These are phyloP conservation scores for Penicillium digitatum DNA, from an alignment of 2,329 filamentous ascomycete species.

Conservation along the genomic window DNA sequence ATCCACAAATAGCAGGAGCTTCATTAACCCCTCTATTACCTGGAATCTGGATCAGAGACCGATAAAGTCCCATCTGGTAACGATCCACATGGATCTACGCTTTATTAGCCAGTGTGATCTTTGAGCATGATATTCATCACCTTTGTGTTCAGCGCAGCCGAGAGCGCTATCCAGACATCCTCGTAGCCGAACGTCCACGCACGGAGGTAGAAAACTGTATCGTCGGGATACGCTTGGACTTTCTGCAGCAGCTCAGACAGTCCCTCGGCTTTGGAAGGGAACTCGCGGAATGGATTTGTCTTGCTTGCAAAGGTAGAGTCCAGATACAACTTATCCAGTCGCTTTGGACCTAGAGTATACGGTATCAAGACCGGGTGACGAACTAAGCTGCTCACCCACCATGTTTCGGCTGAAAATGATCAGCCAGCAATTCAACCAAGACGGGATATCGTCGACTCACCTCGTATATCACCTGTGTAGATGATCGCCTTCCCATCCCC, in stretches of 20 bases:
- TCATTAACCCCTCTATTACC: conserved; percentile 50
- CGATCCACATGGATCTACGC: conserved; percentile 72
- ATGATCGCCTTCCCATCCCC: conserved; percentile 66
- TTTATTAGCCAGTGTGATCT: conserved; percentile 11
- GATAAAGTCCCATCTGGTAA: conserved; percentile 73
- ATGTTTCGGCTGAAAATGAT: conserved; percentile 59
- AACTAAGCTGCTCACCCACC: conserved; percentile 73
- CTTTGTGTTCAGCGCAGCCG: conserved; percentile 62
- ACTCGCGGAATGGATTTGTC: conserved; percentile 48
- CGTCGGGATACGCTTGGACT: conserved; percentile 62
- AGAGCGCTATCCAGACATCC: conserved; percentile 81
- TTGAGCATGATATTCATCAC: conserved; percentile 39
- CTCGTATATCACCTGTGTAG: conserved; percentile 85
- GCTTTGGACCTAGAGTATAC: conserved; percentile 63
- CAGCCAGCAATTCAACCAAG: not conserved
- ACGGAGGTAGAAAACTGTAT: conserved; percentile 78
- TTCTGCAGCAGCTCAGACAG: conserved; percentile 68
- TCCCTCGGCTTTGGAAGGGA: conserved; percentile 68
- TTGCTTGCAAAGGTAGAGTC: conserved; percentile 74
- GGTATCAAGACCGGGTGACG: conserved; percentile 71
- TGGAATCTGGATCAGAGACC: conserved; percentile 51
- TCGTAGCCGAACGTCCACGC: conserved; percentile 94
- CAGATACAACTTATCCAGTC: conserved; percentile 77
- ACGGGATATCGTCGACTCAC: conserved; percentile 23
- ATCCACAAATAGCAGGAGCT: conserved; percentile 67